A percentile compares a stretch with the other conserved stretches of the same genome.
Conservation (phyloP, 1,284 basidiomycete species). For the Papiliotrema nemorosa region DNA sequence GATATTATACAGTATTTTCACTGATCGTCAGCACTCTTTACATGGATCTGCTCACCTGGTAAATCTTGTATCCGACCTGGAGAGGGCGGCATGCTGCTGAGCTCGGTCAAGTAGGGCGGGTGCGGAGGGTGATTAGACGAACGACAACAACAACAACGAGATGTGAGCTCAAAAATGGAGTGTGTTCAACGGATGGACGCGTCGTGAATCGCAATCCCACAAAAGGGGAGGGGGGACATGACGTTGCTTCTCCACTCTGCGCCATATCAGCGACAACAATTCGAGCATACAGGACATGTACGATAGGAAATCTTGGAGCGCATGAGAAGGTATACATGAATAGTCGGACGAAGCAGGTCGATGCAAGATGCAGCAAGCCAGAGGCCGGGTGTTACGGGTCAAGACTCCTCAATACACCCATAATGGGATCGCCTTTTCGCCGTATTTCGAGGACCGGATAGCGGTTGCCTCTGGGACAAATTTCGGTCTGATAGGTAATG, state of each 20-base stretch:
- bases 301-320: too few species aligned
- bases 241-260: too few species aligned
- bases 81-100: conserved; percentile 33
- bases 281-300: too few species aligned
- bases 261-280: too few species aligned
- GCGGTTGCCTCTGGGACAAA: conserved; percentile 90
- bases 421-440: conserved; percentile 84
- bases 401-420: conserved; percentile 81
- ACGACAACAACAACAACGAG: not conserved
- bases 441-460: conserved; percentile 76
- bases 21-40: conserved; percentile 15
- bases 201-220: too few species aligned
- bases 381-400: conserved; percentile 6
- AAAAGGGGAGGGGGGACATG: too few species aligned
- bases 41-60: conserved; percentile 23
- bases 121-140: not conserved
- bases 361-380: too few species aligned
- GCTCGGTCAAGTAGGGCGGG: not conserved
- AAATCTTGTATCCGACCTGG: conserved; percentile 41
- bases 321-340: not conserved
- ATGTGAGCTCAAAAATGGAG: not conserved
- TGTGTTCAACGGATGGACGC: not conserved
- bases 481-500: conserved; percentile 93
- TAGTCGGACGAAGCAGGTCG: too few species aligned
- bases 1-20: conserved; percentile 44